Percentiles rank a stretch among this genome's conserved stretches.
phyloP scores from a whole-genome alignment of 768 basidiomycete species.

The Lactifluus echinatus region DNA sequence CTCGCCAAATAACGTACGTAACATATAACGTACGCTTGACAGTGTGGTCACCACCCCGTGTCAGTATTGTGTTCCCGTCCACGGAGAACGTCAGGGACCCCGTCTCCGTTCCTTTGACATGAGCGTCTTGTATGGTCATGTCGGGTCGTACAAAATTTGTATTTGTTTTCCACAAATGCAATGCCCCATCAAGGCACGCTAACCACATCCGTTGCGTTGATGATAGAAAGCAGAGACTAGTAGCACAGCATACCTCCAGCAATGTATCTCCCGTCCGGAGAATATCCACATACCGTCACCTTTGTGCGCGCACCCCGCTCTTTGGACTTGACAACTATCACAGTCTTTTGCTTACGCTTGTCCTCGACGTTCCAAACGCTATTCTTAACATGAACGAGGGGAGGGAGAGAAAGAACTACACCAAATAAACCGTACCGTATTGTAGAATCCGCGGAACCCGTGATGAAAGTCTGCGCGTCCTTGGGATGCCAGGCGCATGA shows the following conservation, averaged over 20 bases:
- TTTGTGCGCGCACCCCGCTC: conserved; percentile 92
- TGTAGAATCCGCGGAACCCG: conserved; percentile 91
- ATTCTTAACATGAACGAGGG: conserved; percentile 12
- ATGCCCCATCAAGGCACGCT: conserved; percentile 87
- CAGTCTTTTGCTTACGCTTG: conserved; percentile 88
- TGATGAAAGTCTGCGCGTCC: conserved; percentile 77
- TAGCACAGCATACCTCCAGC: conserved; percentile 62
- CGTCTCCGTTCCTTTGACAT: conserved; percentile 76
- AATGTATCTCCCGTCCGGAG: conserved; percentile 81
- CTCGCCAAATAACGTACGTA: not conserved
- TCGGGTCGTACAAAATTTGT: conserved; percentile 93
- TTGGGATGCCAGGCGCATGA: conserved; percentile 92
- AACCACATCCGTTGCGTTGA: conserved; percentile 1
- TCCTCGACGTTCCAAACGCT: conserved; percentile 95
- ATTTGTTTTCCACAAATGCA: conserved; percentile 88
- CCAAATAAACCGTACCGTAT: conserved; percentile 51
- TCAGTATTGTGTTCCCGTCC: conserved; percentile 78
- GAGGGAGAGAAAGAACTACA: not conserved
- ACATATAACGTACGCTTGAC: conserved; percentile 69
- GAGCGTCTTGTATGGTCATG: conserved; percentile 79
- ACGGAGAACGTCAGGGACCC: conserved; percentile 84
- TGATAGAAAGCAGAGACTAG: not conserved
- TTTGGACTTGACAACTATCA: conserved; percentile 95
- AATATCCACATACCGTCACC: conserved; percentile 80
- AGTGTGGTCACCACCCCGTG: conserved; percentile 90